A percentile compares a stretch with the other conserved stretches of the same genome.
These are phyloP conservation scores for Lasiodiplodia hormozganensis DNA, from an alignment of 2,329 filamentous ascomycete species.

Conservation along the genomic window DNA sequence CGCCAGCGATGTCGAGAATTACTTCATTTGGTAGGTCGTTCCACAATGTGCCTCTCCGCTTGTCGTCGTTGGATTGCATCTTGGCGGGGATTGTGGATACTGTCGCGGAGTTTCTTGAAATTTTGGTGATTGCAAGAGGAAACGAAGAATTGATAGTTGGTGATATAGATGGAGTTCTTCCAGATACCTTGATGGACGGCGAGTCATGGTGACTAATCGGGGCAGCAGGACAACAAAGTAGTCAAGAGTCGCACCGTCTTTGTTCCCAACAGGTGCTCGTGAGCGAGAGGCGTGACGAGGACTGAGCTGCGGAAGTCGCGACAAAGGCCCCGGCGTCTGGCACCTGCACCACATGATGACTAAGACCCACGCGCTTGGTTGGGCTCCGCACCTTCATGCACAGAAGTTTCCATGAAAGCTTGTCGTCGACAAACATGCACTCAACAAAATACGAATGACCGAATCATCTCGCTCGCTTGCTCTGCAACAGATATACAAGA, in stretches of 20 bases:
- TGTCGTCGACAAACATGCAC: too few species aligned
- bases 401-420: too few species aligned
- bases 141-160: not conserved
- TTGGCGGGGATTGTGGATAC: not conserved
- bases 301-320: not conserved
- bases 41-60: not conserved
- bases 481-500: too few species aligned
- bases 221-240: conserved; percentile 17
- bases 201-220: conserved; percentile 19
- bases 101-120: not conserved
- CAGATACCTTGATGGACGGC: conserved; percentile 22
- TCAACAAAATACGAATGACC: too few species aligned
- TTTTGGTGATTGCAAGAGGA: not conserved
- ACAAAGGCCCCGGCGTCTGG: not conserved
- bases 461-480: too few species aligned
- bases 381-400: not conserved
- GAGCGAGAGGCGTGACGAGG: not conserved
- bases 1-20: conserved; percentile 12
- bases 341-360: not conserved
- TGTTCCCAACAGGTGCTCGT: not conserved
- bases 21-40: conserved; percentile 12
- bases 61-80: not conserved
- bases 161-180: not conserved
- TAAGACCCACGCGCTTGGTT: not conserved
- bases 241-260: not conserved